Conservation (phyloP, 2,329 filamentous ascomycete genomes). For the Aspergillus costaricaensis region DNA sequence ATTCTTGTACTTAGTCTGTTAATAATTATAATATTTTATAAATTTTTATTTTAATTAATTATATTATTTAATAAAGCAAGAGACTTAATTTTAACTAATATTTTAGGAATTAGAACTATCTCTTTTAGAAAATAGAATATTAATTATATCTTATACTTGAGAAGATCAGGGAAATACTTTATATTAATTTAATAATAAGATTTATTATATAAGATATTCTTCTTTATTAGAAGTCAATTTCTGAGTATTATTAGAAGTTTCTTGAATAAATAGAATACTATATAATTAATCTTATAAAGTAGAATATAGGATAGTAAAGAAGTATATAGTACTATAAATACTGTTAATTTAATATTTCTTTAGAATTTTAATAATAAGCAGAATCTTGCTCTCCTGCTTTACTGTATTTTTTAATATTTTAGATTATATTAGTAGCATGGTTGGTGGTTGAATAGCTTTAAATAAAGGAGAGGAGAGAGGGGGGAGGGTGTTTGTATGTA, state of each 20-base stretch:
- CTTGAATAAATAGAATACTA: background rate
- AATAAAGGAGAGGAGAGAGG: too few relatives aligned
- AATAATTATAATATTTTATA: constrained; percentile 10
- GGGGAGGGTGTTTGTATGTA: too few relatives aligned
- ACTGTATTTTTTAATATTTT: background rate
- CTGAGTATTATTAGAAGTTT: background rate
- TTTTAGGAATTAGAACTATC: background rate
- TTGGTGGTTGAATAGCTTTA: too few relatives aligned
- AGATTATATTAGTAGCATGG: background rate
- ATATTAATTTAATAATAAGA: background rate
- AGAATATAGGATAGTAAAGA: background rate
- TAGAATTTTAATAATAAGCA: background rate
- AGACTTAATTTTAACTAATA: background rate
- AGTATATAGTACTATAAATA: background rate
- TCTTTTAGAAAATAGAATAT: background rate
- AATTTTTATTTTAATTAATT: background rate
- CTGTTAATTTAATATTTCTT: background rate
- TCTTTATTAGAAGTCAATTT: background rate
- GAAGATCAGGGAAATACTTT: background rate
- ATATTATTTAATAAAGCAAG: background rate
- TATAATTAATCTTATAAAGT: background rate
- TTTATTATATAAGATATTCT: background rate
- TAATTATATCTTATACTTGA: background rate
- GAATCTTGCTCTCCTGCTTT: background rate
- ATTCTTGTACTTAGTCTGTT: constrained; percentile 8